Evolutionary conservation across 2,329 filamentous ascomycete genomes (phyloP), one percentile per base, ranked within the genome.

Genomic region (Chalara sp.): DNA sequence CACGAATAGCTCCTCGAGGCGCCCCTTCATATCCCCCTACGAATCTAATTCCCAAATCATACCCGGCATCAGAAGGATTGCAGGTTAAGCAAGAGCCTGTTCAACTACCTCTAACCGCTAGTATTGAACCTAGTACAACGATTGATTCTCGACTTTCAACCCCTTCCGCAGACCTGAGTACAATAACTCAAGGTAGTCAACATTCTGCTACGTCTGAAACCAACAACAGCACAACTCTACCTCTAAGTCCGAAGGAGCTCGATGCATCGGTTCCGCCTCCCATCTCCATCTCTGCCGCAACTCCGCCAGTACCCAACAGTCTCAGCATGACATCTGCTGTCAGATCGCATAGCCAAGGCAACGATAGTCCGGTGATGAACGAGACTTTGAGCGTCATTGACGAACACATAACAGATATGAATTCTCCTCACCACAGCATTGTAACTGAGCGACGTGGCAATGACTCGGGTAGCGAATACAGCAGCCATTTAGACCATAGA

Each of bases 331-430:
- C 44, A 65, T 80, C 46, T 69, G 72, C 50, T 72, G 72, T 53
- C 73, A 82, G 59, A 72, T 41, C 65, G 52, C 61, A 72, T 58
- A 42, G 62, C 53, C 61, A 71, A 58, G 65, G 73, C 13, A 73
- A 82, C 58, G 80, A 83, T 49, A 87, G 83, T 63, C 86, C 88
- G 8, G 91, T 96, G 46, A 86, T 97, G 74, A 90, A 91, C 65
- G 91, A 97, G 67, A 96, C 92, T 0, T 72, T 97, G 47, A 96
- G 90, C 63, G 92, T 97, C 52, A 97, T 97, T 62, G 86, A 97
- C 67, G 92, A 97, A 69, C 92, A 96, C 65, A 96, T 97, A 60
- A 96, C 89, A 41, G 87, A 96, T 66, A 80, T 97, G 56, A 74
- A 79, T 54, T 78, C 77, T 13, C 71, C 78, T 6, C 71, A 74